Evolutionary conservation across 1,284 basidiomycete genomes (phyloP).

Genomic region (Cutaneotrichosporon dermatis): DNA sequence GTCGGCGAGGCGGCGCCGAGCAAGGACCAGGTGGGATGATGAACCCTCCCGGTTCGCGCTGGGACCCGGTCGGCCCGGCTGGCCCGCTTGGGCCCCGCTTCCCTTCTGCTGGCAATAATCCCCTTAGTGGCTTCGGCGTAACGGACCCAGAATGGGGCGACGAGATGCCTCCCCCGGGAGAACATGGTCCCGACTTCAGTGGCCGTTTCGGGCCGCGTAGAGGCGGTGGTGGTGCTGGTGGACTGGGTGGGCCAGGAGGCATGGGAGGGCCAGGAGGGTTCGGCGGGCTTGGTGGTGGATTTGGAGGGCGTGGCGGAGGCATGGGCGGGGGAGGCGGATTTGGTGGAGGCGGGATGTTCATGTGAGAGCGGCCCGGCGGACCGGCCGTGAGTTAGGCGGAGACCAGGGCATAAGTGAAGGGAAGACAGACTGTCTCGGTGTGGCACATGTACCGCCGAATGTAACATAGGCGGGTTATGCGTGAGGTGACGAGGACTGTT

Average conservation of each 20-base stretch:
- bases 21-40: conserved; percentile 39
- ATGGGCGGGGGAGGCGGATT: no score
- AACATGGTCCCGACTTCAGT: conserved; percentile 43
- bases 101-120: conserved; percentile 34
- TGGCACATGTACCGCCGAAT: no score
- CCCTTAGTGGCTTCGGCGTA: conserved; percentile 34
- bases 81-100: conserved; percentile 17
- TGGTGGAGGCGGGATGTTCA: no score
- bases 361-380: no score
- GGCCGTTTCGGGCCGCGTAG: conserved; percentile 15
- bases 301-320: no score
- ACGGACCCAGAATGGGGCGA: conserved; percentile 45
- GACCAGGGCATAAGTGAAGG: no score
- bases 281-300: conserved; percentile 9
- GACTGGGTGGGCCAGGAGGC: conserved; percentile 17
- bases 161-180: conserved; percentile 47
- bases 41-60: conserved; percentile 52
- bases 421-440: no score
- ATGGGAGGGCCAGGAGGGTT: conserved; percentile 22
- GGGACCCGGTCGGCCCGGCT: conserved; percentile 54
- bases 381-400: no score
- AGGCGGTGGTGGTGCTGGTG: conserved; percentile 22
- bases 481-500: no score
- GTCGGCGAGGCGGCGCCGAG: conserved; percentile 21
- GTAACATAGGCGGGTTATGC: no score